Conservation (phyloP, 441 rosid genomes). For the Adansonia gregorii region DNA sequence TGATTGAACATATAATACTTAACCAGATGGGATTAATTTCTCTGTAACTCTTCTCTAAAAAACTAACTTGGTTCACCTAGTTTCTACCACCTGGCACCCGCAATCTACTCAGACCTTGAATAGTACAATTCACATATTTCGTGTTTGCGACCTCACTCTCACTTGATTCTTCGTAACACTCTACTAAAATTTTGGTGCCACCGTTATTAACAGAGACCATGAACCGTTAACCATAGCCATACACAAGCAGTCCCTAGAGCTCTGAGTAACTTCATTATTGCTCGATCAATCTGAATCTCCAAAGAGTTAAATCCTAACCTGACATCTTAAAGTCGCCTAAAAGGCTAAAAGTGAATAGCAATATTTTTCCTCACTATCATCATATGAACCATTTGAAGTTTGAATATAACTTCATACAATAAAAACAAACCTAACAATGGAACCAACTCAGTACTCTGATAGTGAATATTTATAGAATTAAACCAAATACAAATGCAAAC, state of each 20-base stretch:
- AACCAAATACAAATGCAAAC: neutral
- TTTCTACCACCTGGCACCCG: neutral
- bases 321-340: neutral
- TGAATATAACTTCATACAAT: neutral
- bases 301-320: neutral
- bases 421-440: neutral
- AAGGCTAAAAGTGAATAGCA: neutral
- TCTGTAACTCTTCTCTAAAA: neutral
- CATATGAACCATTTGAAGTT: neutral
- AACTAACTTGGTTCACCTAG: neutral
- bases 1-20: neutral
- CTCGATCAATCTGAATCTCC: conserved; percentile 6
- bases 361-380: neutral
- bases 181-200: neutral
- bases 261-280: neutral
- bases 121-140: neutral
- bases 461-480: conserved; percentile 3
- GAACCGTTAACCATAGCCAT: neutral
- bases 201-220: neutral
- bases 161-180: neutral
- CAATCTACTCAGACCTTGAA: neutral
- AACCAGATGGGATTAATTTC: neutral
- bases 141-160: neutral
- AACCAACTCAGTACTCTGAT: neutral
- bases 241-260: neutral